A percentile compares a stretch with the other conserved stretches of the same genome.
These are phyloP conservation scores for Mycena rebaudengoi DNA, from an alignment of 768 basidiomycete species.

Conservation along the genomic window DNA sequence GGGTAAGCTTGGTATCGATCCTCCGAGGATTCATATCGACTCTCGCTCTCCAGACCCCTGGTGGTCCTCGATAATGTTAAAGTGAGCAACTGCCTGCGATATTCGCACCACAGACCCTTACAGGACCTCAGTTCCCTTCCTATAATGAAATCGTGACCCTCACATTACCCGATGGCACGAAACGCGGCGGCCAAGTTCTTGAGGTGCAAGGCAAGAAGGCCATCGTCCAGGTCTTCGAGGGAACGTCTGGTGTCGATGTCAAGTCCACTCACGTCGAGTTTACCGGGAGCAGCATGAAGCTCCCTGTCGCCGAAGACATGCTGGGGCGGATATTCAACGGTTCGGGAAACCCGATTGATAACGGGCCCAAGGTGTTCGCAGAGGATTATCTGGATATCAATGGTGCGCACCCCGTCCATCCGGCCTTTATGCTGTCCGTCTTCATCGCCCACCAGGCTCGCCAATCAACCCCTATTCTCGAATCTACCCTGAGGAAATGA, in stretches of 20 bases:
- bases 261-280: slow-evolving; percentile 98
- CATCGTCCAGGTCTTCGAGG: slow-evolving; percentile 99
- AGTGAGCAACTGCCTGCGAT: slow-evolving; percentile 51
- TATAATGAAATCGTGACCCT: slow-evolving; percentile 99
- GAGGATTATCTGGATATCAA: slow-evolving; percentile 99
- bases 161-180: slow-evolving; percentile 93
- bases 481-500: slow-evolving; percentile 99
- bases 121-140: slow-evolving; percentile 78
- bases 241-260: slow-evolving; percentile 96
- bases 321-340: slow-evolving; percentile 99
- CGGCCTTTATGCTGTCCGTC: slow-evolving; percentile 11
- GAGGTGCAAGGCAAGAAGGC: slow-evolving; percentile 99
- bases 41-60: slow-evolving; percentile 69
- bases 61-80: slow-evolving; percentile 99
- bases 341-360: slow-evolving; percentile 96
- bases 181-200: slow-evolving; percentile 95
- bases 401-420: slow-evolving; percentile 66
- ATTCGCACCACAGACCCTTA: background rate
- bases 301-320: slow-evolving; percentile 99
- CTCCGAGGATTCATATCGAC: slow-evolving; percentile 11
- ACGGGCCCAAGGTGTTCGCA: slow-evolving; percentile 98
- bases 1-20: slow-evolving; percentile 65
- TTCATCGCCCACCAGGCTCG: slow-evolving; percentile 68
- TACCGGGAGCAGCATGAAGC: slow-evolving; percentile 97
- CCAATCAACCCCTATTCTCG: slow-evolving; percentile 98